These are phyloP conservation scores for Coffea canephora DNA, from an alignment of 257 asterid species.

Conservation along the genomic window DNA sequence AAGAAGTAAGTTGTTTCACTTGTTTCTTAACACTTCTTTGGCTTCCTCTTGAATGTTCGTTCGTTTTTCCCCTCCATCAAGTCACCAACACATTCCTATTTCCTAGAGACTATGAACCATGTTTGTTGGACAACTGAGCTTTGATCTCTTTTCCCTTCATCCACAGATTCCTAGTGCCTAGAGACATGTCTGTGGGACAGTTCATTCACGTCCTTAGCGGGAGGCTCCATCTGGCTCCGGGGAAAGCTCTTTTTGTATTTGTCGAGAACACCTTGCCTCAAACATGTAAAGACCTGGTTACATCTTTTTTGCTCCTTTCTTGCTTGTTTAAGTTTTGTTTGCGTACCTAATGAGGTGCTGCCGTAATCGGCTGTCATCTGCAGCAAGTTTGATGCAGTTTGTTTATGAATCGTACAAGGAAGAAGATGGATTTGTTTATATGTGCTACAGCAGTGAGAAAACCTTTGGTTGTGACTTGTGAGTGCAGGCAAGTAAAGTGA, in stretches of 20 bases:
- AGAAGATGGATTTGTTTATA: conserved; percentile 84
- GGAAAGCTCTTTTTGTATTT: conserved; percentile 88
- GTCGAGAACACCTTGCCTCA: conserved; percentile 88
- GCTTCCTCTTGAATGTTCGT: background rate
- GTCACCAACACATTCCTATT: background rate
- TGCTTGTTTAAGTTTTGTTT: background rate
- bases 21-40: background rate
- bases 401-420: conserved; percentile 72
- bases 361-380: background rate
- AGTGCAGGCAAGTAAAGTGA: background rate
- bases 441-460: conserved; percentile 98
- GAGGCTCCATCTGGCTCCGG: conserved; percentile 85
- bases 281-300: conserved; percentile 55
- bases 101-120: background rate
- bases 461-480: conserved; percentile 44
- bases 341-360: background rate
- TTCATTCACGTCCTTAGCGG: conserved; percentile 76
- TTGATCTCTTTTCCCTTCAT: background rate
- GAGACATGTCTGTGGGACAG: conserved; percentile 95
- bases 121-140: background rate
- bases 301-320: conserved; percentile 6
- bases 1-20: conserved; percentile 57
- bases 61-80: no score
- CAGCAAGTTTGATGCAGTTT: conserved; percentile 79
- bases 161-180: conserved; percentile 85